A percentile compares a stretch with the other conserved stretches of the same genome.
These are phyloP conservation scores for Leishmania braziliensis DNA, from an alignment of 208 protist species.

Conservation along the genomic window DNA sequence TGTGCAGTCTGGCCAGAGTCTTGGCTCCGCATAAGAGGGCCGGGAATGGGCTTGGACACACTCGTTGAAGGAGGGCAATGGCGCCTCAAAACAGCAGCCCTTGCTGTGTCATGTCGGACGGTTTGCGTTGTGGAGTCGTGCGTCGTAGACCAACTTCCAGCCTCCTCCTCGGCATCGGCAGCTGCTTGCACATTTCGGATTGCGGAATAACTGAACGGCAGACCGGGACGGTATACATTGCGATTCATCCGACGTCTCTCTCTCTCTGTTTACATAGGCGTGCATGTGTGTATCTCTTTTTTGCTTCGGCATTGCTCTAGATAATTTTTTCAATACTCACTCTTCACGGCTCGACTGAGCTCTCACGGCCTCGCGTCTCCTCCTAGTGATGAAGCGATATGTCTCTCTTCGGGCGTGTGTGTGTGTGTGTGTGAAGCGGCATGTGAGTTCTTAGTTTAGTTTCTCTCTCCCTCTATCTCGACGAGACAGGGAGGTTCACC, in stretches of 20 bases:
- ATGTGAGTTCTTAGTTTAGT: neutral
- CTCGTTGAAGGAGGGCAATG: neutral
- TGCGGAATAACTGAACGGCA: neutral
- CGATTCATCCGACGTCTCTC: neutral
- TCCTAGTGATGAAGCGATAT: neutral
- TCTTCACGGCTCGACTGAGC: neutral
- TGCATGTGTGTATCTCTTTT: neutral
- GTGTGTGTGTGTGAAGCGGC: neutral
- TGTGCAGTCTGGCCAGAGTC: conserved; percentile 21
- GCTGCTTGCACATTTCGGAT: neutral
- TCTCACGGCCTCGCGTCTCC: neutral
- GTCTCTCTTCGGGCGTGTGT: neutral
- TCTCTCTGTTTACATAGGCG: neutral
- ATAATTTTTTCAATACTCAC: neutral
- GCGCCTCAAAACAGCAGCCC: neutral
- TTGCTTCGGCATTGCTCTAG: neutral
- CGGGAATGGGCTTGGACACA: neutral
- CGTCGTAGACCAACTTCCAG: neutral
- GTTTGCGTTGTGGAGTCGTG: neutral
- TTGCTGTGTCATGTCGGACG: neutral
- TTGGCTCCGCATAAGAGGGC: neutral
- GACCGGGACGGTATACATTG: neutral
- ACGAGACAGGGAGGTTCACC: neutral
- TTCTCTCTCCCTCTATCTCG: neutral
- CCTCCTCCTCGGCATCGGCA: neutral